A percentile compares a stretch with the other conserved stretches of the same genome.
phyloP scores from a whole-genome alignment of 768 basidiomycete genomes.

The Tylopilus intermedius region DNA sequence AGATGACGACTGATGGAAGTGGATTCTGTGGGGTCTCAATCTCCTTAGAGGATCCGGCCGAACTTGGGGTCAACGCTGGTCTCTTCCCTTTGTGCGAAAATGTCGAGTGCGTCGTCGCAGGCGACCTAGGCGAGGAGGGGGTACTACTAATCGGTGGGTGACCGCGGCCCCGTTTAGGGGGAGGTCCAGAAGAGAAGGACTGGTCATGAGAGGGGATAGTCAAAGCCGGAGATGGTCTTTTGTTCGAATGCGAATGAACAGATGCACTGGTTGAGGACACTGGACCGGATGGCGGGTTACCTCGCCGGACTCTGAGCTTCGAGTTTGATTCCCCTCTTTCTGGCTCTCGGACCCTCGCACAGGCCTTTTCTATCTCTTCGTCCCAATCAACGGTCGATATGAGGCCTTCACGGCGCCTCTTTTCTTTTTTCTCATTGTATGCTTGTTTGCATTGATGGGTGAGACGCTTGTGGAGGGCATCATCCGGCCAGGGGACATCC shows the following conservation, averaged over 20 bases:
- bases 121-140: slow-evolving; percentile 12
- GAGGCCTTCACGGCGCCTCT: slow-evolving; percentile 4
- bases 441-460: slow-evolving; percentile 44
- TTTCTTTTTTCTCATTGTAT: slow-evolving; percentile 40
- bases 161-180: slow-evolving; percentile 5
- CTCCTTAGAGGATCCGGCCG: slow-evolving; percentile 12
- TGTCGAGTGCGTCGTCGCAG: neutral
- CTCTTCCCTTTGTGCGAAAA: slow-evolving; percentile 6
- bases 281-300: slow-evolving; percentile 3
- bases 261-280: slow-evolving; percentile 2
- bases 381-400: slow-evolving; percentile 23
- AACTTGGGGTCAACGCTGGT: slow-evolving; percentile 4
- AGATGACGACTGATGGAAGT: slow-evolving; percentile 17
- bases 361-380: slow-evolving; percentile 21
- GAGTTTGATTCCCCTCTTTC: slow-evolving; percentile 22
- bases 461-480: slow-evolving; percentile 40
- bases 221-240: slow-evolving; percentile 13
- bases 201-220: slow-evolving; percentile 9
- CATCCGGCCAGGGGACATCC: slow-evolving; percentile 34
- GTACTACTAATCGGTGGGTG: slow-evolving; percentile 3
- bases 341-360: slow-evolving; percentile 21
- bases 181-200: slow-evolving; percentile 12
- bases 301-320: slow-evolving; percentile 21
- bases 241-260: slow-evolving; percentile 3
- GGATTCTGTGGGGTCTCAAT: neutral